Conservation (phyloP, 2,329 filamentous ascomycete genomes). For the Myriosclerotinia duriaeana region DNA sequence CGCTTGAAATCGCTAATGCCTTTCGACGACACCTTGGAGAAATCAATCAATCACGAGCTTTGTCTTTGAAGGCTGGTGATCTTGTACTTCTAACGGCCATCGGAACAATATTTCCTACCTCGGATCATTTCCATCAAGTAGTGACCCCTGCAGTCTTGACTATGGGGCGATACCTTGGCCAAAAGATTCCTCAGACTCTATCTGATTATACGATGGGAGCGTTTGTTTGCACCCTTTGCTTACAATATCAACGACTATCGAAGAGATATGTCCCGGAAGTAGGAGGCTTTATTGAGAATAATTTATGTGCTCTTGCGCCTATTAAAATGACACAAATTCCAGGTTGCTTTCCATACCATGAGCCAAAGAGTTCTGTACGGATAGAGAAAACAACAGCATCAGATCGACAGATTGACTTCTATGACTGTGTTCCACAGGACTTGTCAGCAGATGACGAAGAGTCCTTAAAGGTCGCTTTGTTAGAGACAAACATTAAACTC, state of each 20-base stretch:
- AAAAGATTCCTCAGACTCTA: slow-evolving; percentile 66
- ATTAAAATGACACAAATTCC: slow-evolving; percentile 47
- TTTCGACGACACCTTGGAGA: slow-evolving; percentile 72
- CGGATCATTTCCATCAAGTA: slow-evolving; percentile 95
- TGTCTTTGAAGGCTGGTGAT: slow-evolving; percentile 65
- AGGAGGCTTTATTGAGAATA: slow-evolving; percentile 76
- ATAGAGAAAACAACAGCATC: slow-evolving; percentile 47
- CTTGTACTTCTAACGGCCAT: slow-evolving; percentile 81
- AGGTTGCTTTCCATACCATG: slow-evolving; percentile 62
- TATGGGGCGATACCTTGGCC: slow-evolving; percentile 80
- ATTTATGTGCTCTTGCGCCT: slow-evolving; percentile 66
- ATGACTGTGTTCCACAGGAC: slow-evolving; percentile 51
- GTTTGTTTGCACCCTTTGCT: slow-evolving; percentile 73
- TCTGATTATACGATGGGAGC: slow-evolving; percentile 70
- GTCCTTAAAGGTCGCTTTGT: slow-evolving; percentile 55
- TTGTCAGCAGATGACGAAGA: slow-evolving; percentile 34
- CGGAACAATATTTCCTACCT: slow-evolving; percentile 84
- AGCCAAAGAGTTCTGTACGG: slow-evolving; percentile 52
- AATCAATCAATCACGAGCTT: slow-evolving; percentile 50
- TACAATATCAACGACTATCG: slow-evolving; percentile 80
- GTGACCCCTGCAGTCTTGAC: slow-evolving; percentile 84
- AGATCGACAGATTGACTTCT: slow-evolving; percentile 57
- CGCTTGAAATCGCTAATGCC: slow-evolving; percentile 71
- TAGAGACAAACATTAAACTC: slow-evolving; percentile 63
- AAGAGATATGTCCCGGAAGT: slow-evolving; percentile 90